Percentiles rank a stretch among this genome's conserved stretches.
phyloP scores from a whole-genome alignment of 2,329 filamentous ascomycete genomes.

The Stachybotrys chartarum region DNA sequence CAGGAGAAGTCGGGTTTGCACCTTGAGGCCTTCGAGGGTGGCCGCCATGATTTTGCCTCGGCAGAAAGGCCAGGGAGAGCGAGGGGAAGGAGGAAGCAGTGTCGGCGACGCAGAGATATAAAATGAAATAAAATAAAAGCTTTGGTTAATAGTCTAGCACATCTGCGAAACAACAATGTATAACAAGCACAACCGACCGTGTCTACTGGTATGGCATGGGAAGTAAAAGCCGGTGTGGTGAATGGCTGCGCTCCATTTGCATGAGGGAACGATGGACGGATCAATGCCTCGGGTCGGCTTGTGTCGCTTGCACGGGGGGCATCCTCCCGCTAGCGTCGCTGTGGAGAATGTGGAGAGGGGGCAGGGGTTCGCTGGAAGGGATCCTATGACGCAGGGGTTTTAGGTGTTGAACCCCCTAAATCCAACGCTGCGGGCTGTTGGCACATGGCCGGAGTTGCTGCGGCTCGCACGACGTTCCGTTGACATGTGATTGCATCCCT shows the following conservation, averaged over 20 bases:
- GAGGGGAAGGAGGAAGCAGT: constrained; percentile 1
- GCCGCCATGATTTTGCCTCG: constrained; percentile 18
- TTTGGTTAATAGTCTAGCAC: background rate
- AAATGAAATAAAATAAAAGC: too few species aligned
- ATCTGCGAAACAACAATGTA: background rate
- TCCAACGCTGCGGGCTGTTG: too few species aligned
- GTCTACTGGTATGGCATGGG: too few species aligned
- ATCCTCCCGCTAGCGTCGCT: background rate
- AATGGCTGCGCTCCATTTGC: too few species aligned
- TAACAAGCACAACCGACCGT: too few species aligned
- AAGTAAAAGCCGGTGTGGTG: too few species aligned
- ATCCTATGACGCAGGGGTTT: constrained; percentile 11
- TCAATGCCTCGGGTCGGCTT: constrained; percentile 9
- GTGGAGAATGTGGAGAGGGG: background rate
- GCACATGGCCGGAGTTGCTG: too few species aligned
- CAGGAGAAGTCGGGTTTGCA: constrained; percentile 1
- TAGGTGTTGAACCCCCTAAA: too few species aligned
- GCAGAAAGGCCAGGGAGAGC: constrained; percentile 6
- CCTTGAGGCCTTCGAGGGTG: constrained; percentile 20
- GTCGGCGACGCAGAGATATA: background rate
- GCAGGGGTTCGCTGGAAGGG: constrained; percentile 1
- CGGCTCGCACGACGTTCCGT: too few species aligned
- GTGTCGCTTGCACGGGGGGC: constrained; percentile 4
- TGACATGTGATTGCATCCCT: background rate
- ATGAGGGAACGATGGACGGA: too few species aligned